Base-by-base conservation (phyloP, 106 monocot species). In the Dendrobium chrysotoxum region DNA sequence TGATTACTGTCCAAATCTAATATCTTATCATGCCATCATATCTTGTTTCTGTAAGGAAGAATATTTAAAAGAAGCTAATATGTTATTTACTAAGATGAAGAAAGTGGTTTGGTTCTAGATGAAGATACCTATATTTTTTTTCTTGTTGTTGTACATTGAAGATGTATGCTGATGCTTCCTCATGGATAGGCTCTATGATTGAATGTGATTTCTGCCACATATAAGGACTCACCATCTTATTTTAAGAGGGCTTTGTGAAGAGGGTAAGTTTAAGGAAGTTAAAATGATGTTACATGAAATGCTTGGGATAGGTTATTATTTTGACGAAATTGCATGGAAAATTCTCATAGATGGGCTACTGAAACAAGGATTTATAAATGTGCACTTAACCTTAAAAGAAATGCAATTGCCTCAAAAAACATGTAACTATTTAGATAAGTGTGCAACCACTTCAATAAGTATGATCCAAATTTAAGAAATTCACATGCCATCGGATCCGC, bases 341-440 rank as follows among this genome's bases (percentile, higher is more conserved):
- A 66, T 82, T 78, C 79, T 85, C 78, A 77, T 81, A 57, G 81
- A 85, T 78, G 85, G 85, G 25, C 26, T 85, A n/a, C 70, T 85
- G 40, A 85, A 81, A 81, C 54, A 72, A 28, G 85, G 81, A 38
- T 77, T 81, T 81, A 67, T 73, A 54, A 41, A 81, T 57, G 41
- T 25, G 30, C 30, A 30, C 30, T 30, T 30, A 30, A 30, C 30
- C 0, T 30, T 30, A 30, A 30, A 30, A 30, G 30, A 30, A 30
- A 30, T 30, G 30, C 30, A 30, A 30, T 1, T 30, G 30, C 30
- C 30, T 30, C 30, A 30, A 30, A 1, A 30, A 30, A 30, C 30
- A 30, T 30, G 30, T 30, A 30, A 31, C 31, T 1, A 31, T 2
- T 31, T 31, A 31, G 31, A 31, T 31, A 31, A 31, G 31, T 31